Conservation (phyloP, 768 basidiomycete genomes). For the Mycena haematopus region DNA sequence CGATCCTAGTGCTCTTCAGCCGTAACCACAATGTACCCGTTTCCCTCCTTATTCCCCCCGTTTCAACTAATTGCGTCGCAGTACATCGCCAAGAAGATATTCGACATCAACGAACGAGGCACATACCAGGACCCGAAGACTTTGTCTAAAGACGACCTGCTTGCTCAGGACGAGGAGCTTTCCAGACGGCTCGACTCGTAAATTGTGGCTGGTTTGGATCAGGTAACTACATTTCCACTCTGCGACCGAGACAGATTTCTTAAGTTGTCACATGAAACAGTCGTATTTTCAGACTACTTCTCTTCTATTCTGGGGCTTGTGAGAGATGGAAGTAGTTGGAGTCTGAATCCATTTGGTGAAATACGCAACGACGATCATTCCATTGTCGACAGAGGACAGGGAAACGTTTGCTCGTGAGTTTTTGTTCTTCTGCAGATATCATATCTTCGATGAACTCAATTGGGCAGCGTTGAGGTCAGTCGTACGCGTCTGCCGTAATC, state of each 20-base stretch:
- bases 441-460: too few relatives aligned
- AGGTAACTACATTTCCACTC: constrained; percentile 36
- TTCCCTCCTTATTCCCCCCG: background rate
- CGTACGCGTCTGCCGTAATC: background rate
- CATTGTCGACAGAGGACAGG: constrained; percentile 78
- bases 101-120: constrained; percentile 82
- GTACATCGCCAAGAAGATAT: constrained; percentile 80
- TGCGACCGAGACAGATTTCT: constrained; percentile 10
- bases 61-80: constrained; percentile 36
- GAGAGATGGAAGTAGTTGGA: constrained; percentile 78
- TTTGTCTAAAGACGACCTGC: constrained; percentile 46
- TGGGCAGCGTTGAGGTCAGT: constrained; percentile 71
- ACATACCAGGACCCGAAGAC: constrained; percentile 62
- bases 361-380: constrained; percentile 66
- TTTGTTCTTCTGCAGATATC: too few relatives aligned
- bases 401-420: constrained; percentile 54
- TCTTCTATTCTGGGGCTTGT: constrained; percentile 81
- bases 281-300: constrained; percentile 87
- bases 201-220: constrained; percentile 84
- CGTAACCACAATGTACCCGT: constrained; percentile 84
- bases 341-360: constrained; percentile 77
- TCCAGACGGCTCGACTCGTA: constrained; percentile 79
- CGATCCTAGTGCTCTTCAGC: constrained; percentile 83
- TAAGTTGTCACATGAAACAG: constrained; percentile 31
- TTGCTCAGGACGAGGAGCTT: constrained; percentile 74